Percentiles rank a stretch among this genome's conserved stretches.
phyloP scores from a whole-genome alignment of 148 eudicot species.

The Rhododendron mucronatum region DNA sequence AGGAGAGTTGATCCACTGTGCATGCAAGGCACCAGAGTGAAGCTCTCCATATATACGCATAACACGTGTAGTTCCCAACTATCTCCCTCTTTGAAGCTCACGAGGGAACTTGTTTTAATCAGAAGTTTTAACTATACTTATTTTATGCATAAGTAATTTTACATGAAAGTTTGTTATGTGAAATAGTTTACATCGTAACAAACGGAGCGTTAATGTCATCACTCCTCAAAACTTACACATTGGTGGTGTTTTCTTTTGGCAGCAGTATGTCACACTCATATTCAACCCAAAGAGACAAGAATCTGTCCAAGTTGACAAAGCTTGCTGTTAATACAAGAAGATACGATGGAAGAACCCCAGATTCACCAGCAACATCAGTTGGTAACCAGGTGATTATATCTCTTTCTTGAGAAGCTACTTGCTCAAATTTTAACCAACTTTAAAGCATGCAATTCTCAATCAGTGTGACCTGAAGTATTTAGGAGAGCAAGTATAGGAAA shows the following conservation, averaged over 20 bases:
- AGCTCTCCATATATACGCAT: too few relatives aligned
- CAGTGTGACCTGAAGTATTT: background rate
- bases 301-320: conserved; percentile 65
- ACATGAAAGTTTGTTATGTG: background rate
- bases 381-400: conserved; percentile 56
- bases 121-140: background rate
- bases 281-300: conserved; percentile 62
- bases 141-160: background rate
- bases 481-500: background rate
- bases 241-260: conserved; percentile 18
- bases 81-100: background rate
- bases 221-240: background rate
- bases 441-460: background rate
- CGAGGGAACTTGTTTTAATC: background rate
- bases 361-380: conserved; percentile 77
- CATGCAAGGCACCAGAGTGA: background rate
- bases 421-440: background rate
- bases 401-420: background rate
- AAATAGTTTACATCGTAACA: background rate
- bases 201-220: background rate
- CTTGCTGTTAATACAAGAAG: conserved; percentile 60
- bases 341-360: conserved; percentile 53
- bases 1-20: background rate
- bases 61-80: too few relatives aligned
- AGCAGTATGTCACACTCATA: conserved; percentile 62